These are phyloP conservation scores for Volvariella volvacea DNA, from an alignment of 1,284 basidiomycete species.

Conservation along the genomic window DNA sequence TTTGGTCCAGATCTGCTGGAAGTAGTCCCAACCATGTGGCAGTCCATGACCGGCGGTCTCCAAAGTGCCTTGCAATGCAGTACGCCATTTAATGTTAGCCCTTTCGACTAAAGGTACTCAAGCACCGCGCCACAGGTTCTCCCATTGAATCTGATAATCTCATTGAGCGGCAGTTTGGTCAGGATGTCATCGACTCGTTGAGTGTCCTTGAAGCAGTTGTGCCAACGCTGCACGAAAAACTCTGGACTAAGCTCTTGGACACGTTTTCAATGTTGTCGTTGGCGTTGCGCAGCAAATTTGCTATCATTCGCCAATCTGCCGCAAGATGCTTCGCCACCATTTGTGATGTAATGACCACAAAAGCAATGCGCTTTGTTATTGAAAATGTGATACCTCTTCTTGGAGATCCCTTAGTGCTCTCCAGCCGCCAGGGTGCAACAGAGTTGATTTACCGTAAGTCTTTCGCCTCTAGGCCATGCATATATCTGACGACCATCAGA, in stretches of 20 bases:
- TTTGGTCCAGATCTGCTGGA: slow-evolving; percentile 77
- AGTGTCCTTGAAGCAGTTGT: slow-evolving; percentile 84
- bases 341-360: slow-evolving; percentile 78
- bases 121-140: slow-evolving; percentile 24
- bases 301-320: slow-evolving; percentile 85
- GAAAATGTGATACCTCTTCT: slow-evolving; percentile 83
- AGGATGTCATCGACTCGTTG: slow-evolving; percentile 90
- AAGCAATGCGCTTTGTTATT: slow-evolving; percentile 86
- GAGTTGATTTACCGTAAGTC: slow-evolving; percentile 87
- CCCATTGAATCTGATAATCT: slow-evolving; percentile 49
- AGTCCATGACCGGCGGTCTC: slow-evolving; percentile 80
- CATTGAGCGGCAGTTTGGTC: slow-evolving; percentile 73
- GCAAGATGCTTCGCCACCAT: slow-evolving; percentile 85
- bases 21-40: slow-evolving; percentile 89
- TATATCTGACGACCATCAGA: slow-evolving; percentile 40
- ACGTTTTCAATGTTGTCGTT: slow-evolving; percentile 75
- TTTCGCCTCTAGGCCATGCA: slow-evolving; percentile 1
- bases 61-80: slow-evolving; percentile 63
- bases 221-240: slow-evolving; percentile 65
- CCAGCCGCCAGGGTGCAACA: slow-evolving; percentile 84
- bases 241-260: slow-evolving; percentile 65
- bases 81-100: slow-evolving; percentile 30
- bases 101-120: slow-evolving; percentile 21
- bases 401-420: slow-evolving; percentile 71
- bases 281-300: slow-evolving; percentile 78